Evolutionary conservation across 1,284 basidiomycete genomes (phyloP).

Genomic region (Ustilago cynodontis): DNA sequence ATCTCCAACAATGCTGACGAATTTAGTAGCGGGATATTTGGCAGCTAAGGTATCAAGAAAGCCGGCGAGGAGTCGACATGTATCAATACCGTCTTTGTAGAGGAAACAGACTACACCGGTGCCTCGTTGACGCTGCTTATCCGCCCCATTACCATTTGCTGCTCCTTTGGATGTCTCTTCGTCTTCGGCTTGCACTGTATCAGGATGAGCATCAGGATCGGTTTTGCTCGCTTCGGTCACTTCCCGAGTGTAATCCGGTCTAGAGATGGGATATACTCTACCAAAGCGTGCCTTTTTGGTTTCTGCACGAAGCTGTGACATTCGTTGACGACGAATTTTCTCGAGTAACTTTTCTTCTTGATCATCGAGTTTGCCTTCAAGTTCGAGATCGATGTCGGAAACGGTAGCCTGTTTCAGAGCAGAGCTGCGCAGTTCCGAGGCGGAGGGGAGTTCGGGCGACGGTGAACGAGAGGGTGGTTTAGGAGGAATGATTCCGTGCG

Average conservation of each 20-base stretch:
- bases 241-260: conserved; percentile 93
- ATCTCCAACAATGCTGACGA: conserved; percentile 93
- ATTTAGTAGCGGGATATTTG: conserved; percentile 90
- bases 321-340: conserved; percentile 77
- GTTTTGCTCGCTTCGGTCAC: conserved; percentile 90
- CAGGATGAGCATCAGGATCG: conserved; percentile 71
- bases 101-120: conserved; percentile 89
- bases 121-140: conserved; percentile 72
- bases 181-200: background rate
- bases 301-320: conserved; percentile 78
- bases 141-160: conserved; percentile 67
- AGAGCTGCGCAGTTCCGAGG: conserved; percentile 39
- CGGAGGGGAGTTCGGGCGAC: conserved; percentile 62
- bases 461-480: conserved; percentile 66
- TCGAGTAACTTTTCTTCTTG: conserved; percentile 83
- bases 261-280: conserved; percentile 83
- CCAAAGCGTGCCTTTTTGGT: conserved; percentile 82
- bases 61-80: conserved; percentile 79
- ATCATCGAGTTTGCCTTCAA: conserved; percentile 72
- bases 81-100: conserved; percentile 79
- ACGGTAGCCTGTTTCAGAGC: conserved; percentile 58
- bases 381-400: conserved; percentile 55
- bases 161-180: conserved; percentile 73
- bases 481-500: conserved; percentile 67
- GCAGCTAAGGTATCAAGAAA: conserved; percentile 82